These are phyloP conservation scores for Sporisorium reilianum DNA, from an alignment of 1,284 basidiomycete genomes.

Conservation along the genomic window DNA sequence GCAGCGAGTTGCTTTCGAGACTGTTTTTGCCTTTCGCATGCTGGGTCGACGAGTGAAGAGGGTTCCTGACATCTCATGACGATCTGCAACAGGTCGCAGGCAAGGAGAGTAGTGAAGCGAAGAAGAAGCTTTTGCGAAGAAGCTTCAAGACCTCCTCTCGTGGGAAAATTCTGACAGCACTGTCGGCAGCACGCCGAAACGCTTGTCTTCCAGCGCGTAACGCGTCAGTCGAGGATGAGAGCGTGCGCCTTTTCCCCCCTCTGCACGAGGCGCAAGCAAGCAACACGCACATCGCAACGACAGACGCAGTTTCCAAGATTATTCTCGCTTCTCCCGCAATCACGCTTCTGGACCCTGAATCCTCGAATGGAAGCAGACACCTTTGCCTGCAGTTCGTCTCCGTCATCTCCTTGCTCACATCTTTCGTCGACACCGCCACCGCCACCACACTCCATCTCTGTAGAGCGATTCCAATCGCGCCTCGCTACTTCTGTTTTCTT, in stretches of 20 bases:
- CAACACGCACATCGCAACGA: background rate
- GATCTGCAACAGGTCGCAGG: background rate
- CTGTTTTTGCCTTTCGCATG: background rate
- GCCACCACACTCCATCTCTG: background rate
- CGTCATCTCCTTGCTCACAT: background rate
- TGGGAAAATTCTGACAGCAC: background rate
- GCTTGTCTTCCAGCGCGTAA: conserved; percentile 16
- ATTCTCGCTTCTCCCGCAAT: conserved; percentile 10
- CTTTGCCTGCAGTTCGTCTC: background rate
- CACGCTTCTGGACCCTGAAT: conserved; percentile 29
- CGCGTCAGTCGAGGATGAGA: background rate
- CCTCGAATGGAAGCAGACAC: background rate
- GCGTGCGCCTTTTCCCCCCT: background rate
- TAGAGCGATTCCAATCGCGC: background rate
- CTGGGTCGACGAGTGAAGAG: background rate
- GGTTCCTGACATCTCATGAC: background rate
- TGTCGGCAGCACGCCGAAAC: conserved; percentile 15
- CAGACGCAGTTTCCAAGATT: background rate
- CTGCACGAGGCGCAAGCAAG: background rate
- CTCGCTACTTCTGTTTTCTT: background rate
- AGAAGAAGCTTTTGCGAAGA: no score
- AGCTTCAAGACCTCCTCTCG: background rate
- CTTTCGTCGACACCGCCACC: background rate
- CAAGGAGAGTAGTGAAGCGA: background rate
- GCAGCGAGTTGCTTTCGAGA: background rate